These are phyloP conservation scores for Ustilago vetiveriae DNA, from an alignment of 1,284 basidiomycete species.

Conservation along the genomic window DNA sequence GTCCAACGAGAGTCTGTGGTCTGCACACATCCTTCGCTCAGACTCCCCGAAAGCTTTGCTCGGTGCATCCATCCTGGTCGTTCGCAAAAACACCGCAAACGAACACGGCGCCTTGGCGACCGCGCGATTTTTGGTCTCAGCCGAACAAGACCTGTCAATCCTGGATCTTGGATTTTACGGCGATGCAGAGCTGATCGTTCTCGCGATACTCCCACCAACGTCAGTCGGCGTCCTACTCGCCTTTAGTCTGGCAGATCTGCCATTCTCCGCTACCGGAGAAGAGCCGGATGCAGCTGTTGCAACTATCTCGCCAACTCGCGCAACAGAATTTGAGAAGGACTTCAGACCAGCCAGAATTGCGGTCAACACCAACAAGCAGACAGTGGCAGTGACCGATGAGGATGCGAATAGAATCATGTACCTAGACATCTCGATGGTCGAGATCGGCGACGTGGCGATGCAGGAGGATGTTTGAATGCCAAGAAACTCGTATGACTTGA, in stretches of 20 bases:
- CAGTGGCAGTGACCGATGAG: conserved; percentile 17
- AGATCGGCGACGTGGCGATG: conserved; percentile 16
- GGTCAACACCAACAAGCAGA: conserved; percentile 40
- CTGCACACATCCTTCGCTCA: conserved; percentile 10
- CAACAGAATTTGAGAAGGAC: conserved; percentile 24
- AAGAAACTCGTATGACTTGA: not conserved
- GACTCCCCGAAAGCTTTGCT: not conserved
- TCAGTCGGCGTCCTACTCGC: conserved; percentile 14
- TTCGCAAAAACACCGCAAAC: conserved; percentile 3
- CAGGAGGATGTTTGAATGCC: conserved; percentile 11
- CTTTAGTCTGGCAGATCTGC: conserved; percentile 10
- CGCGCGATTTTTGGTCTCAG: conserved; percentile 4
- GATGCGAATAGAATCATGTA: conserved; percentile 27
- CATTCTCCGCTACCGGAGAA: not conserved
- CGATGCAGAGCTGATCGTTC: conserved; percentile 26
- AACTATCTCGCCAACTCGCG: conserved; percentile 6
- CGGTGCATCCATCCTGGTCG: conserved; percentile 3
- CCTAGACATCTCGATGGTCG: conserved; percentile 22
- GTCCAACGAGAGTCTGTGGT: not conserved
- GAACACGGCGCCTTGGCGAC: not conserved
- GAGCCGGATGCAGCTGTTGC: not conserved
- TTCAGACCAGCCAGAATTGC: conserved; percentile 24
- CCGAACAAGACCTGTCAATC: conserved; percentile 3
- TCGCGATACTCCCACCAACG: conserved; percentile 5
- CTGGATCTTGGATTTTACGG: conserved; percentile 29